Evolutionary conservation across 306 rosid species (phyloP), one percentile per base, ranked within the genome.

Genomic region (Trifolium repens): DNA sequence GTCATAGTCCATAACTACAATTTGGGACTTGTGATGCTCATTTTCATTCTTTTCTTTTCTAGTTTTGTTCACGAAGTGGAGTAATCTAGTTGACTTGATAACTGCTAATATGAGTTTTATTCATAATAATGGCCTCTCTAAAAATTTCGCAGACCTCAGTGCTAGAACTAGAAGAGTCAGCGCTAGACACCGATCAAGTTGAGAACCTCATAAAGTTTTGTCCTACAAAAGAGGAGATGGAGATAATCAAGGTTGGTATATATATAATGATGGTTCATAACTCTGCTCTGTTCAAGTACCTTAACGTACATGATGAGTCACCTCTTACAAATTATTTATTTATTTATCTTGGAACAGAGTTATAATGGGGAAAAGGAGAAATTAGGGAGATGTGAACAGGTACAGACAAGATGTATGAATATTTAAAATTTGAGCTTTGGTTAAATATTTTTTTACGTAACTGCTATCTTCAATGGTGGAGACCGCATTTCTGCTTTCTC

Each of bases 371-470:
- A 91, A 55, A 91, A 84, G 86, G 93, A 90, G 81, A 94, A 88
- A 84, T 78, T 91, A 57, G 98, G 98, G 77, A 91, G 87, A 86
- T 94, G 97, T 60, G 98, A 94, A 87, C 97, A 94, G 98, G 98
- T 94, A 76, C 35, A 65, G 35, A 65, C 50, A 53, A 62, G 65
- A 61, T 62, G 54, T 44, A 14, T 69, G 78, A 14, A 74, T 69
- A 70, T 55, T 43, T 55, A n/a, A 64, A 64, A 74, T 46, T 78
- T 69, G 59, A 44, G 74, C 44, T 70, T 58, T 69, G 13, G 7
- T n/a, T 69, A 35, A 52, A 40, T 19, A 37, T 57, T 27, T 22
- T 11, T 24, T 24, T 11, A 8, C 39, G 39, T 42, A 62, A 75
- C 64, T 59, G 61, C 61, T 72, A 81, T 72, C 73, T 69, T 74